phyloP scores from a whole-genome alignment of 2,329 filamentous ascomycete species.

The Ascochyta clinopodiicola region DNA sequence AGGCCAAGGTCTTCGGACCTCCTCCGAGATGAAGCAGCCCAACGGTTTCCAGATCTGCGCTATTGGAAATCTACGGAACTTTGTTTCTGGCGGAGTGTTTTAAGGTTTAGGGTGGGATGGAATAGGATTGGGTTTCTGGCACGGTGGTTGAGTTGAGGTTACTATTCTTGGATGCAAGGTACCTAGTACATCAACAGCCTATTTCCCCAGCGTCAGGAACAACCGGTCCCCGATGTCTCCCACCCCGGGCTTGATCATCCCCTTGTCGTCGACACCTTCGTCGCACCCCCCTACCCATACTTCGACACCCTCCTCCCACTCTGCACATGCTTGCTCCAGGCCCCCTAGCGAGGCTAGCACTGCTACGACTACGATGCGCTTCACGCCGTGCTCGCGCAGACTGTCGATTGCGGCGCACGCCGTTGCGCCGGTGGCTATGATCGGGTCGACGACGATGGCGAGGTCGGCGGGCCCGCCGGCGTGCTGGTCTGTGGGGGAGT shows the following conservation, averaged over 20 bases:
- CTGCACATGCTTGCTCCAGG: conserved; percentile 71
- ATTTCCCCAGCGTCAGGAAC: conserved; percentile 89
- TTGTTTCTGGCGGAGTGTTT: too few relatives aligned
- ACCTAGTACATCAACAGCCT: background rate
- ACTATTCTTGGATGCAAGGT: too few relatives aligned
- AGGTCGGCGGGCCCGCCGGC: conserved; percentile 59
- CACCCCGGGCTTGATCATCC: conserved; percentile 89
- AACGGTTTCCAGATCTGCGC: too few relatives aligned
- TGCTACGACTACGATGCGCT: conserved; percentile 76
- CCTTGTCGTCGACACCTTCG: conserved; percentile 71
- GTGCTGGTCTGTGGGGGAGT: conserved; percentile 58
- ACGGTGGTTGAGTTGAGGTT: too few relatives aligned
- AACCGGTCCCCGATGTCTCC: conserved; percentile 91
- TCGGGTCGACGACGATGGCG: conserved; percentile 86
- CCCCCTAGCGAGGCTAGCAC: conserved; percentile 77
- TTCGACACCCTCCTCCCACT: conserved; percentile 79
- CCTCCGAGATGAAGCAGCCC: too few relatives aligned
- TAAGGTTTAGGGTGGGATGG: too few relatives aligned
- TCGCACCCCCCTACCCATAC: conserved; percentile 87
- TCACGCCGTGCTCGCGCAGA: conserved; percentile 88
- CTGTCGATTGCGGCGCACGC: conserved; percentile 89
- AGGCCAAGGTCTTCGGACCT: too few relatives aligned
- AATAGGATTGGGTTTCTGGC: too few relatives aligned
- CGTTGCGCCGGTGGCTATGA: conserved; percentile 93
- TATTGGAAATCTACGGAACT: too few relatives aligned